Conservation (phyloP, 164 flowering plant genomes). For the Magnolia officinalis region DNA sequence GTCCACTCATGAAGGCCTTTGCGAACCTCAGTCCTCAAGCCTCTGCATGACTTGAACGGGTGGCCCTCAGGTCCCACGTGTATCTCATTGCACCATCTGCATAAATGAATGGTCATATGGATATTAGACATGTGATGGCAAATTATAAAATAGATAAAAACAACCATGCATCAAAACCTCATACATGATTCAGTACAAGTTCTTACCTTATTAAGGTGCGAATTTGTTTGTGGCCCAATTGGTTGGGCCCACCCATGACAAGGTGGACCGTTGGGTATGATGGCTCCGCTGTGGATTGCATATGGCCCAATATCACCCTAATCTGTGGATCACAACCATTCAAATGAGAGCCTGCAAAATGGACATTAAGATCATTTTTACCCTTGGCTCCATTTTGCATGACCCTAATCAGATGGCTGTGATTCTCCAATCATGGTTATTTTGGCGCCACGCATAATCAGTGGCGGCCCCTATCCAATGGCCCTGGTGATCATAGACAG, state of each 20-base stretch:
- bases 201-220: too few relatives aligned
- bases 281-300: background rate
- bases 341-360: background rate
- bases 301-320: background rate
- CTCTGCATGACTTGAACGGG: slow-evolving; percentile 88
- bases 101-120: background rate
- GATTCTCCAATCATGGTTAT: background rate
- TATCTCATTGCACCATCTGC: slow-evolving; percentile 84
- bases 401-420: background rate
- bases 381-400: background rate
- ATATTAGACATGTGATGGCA: background rate
- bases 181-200: too few relatives aligned
- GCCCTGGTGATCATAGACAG: background rate
- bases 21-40: slow-evolving; percentile 46
- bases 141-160: background rate
- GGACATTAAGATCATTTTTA: background rate
- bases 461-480: background rate
- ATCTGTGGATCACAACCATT: background rate
- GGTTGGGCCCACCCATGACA: too few relatives aligned
- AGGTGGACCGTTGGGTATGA: background rate
- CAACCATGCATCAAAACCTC: background rate
- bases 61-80: slow-evolving; percentile 90
- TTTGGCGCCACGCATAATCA: background rate
- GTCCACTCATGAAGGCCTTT: slow-evolving; percentile 80
- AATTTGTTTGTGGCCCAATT: background rate